A percentile compares a stretch with the other conserved stretches of the same genome.
Evolutionary conservation across 2,329 filamentous ascomycete species (phyloP).

Genomic region (Ascochyta clinopodiicola): DNA sequence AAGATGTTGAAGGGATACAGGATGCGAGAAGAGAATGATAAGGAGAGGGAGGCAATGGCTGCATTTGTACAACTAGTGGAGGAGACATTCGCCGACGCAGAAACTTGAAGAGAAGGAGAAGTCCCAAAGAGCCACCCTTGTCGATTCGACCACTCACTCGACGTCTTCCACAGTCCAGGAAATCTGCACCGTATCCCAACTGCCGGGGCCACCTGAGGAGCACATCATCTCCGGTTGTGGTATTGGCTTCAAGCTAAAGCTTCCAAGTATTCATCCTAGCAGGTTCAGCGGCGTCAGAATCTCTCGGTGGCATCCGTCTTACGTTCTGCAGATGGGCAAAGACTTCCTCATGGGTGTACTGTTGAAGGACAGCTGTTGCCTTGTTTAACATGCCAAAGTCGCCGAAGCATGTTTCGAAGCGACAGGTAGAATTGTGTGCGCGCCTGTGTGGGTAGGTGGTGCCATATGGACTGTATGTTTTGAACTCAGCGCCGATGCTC

Average conservation of each 20-base stretch:
- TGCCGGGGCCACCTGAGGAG: not conserved
- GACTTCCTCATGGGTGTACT: not conserved
- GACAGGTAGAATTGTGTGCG: not conserved
- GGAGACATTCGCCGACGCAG: constrained; percentile 29
- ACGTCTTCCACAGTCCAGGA: not conserved
- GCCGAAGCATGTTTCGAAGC: constrained; percentile 1
- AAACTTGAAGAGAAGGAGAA: constrained; percentile 6
- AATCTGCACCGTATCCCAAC: not conserved
- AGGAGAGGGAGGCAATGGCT: constrained; percentile 48
- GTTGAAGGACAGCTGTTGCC: not conserved
- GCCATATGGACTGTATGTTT: not conserved
- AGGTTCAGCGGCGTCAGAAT: not conserved
- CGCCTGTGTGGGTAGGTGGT: not conserved
- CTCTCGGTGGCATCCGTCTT: not conserved
- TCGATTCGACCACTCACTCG: not conserved
- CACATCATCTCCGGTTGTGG: not conserved
- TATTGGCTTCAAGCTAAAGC: not conserved
- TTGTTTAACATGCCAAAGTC: not conserved
- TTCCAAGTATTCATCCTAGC: not conserved
- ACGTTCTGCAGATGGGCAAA: not conserved
- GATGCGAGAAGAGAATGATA: constrained; percentile 33
- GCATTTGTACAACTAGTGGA: constrained; percentile 48
- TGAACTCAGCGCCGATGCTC: not conserved
- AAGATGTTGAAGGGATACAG: constrained; percentile 35
- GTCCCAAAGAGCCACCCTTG: not conserved